Evolutionary conservation across 1,139 yeast genomes (phyloP), one percentile per base, ranked within the genome.

Genomic region (Candida sp.): DNA sequence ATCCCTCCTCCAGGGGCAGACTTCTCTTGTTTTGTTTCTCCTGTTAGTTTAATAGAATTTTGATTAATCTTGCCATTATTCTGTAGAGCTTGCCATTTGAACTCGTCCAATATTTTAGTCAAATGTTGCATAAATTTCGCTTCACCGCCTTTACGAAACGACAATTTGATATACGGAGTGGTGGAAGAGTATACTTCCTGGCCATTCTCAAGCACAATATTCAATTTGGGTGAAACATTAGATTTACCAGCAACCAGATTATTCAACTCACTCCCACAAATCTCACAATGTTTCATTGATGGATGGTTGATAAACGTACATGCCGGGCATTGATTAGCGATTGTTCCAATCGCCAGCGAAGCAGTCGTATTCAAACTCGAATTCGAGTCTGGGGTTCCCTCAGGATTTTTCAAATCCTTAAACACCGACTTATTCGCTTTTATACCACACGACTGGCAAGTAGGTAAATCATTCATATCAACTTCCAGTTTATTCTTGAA

Each of bases 261-360:
- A 49, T 9, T 55, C 38, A 87, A 66, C 38, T 76, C 73, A 0
- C 84, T 70, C 0, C 96, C 97, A 66, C 98, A 93, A 59, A 93
- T 77, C 61, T 93, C 99, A 61, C 99, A 93, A 49, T 71, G 74
- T 39, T 75, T 68, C 70, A 93, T 68, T 4, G 87, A 79, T 0
- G 91, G 87, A 60, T 91, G 97, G 58, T 93, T 93, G 12, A 80
- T 68, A 56, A 91, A 93, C 0, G 98, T 93, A 56, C 98, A 93
- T 38, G 77, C 73, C 0, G 90, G 83, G 52, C 99, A 93, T 40
- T 74, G 73, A 36, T 74, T 70, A 2, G 29, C 37, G 25, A 40
- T 33, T 22, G 37, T 2, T 2, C 2, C 19, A 15, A 15, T 15
- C 19, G 19, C 19, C 19, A 15, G 19, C 19, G 19, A 15, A 3